Conservation (phyloP, 441 rosid species). For the Pelargonium fulgidum region DNA sequence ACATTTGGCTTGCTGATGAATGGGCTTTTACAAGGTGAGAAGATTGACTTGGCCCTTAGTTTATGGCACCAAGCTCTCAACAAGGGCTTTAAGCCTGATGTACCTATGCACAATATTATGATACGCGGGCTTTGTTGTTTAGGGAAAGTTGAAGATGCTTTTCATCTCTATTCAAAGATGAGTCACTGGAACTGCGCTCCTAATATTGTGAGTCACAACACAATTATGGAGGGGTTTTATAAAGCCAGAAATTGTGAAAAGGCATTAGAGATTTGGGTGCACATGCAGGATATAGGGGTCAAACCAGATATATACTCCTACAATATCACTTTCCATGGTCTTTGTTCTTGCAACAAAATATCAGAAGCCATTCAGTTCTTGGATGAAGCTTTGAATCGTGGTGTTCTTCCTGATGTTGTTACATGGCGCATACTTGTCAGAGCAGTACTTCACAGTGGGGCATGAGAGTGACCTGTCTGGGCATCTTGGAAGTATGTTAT, state of each 20-base stretch:
- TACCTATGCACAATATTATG: constrained; percentile 66
- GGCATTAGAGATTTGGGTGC: constrained; percentile 59
- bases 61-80: constrained; percentile 57
- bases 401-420: constrained; percentile 48
- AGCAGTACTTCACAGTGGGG: constrained; percentile 41
- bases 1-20: constrained; percentile 68
- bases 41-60: constrained; percentile 54
- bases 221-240: constrained; percentile 76
- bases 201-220: constrained; percentile 76
- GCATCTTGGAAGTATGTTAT: constrained; percentile 13
- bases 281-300: constrained; percentile 44
- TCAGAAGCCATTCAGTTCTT: constrained; percentile 51
- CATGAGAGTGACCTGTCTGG: constrained; percentile 7
- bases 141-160: constrained; percentile 59
- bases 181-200: constrained; percentile 44
- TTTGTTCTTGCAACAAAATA: constrained; percentile 57
- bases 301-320: constrained; percentile 76
- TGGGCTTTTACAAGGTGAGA: constrained; percentile 64
- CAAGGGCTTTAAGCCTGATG: constrained; percentile 57
- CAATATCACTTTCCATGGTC: constrained; percentile 61
- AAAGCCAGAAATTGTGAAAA: constrained; percentile 46
- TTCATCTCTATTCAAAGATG: constrained; percentile 50
- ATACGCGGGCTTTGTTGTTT: constrained; percentile 78
- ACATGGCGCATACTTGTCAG: constrained; percentile 81
- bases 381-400: constrained; percentile 55